These are phyloP conservation scores for Aureobasidium pullulans DNA, from an alignment of 2,329 filamentous ascomycete genomes.

Conservation along the genomic window DNA sequence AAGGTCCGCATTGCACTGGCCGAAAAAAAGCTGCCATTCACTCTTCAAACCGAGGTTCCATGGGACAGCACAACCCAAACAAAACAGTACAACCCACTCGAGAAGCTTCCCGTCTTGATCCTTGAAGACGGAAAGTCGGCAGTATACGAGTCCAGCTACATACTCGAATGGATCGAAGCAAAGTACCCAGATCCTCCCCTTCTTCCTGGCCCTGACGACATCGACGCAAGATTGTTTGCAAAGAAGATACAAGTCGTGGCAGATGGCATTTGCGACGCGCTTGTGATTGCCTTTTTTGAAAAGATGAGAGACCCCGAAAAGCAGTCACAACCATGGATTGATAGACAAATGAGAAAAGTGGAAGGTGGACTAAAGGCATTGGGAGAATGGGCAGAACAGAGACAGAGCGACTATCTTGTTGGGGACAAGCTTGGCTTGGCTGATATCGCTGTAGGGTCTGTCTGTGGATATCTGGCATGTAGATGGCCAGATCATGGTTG, in stretches of 20 bases:
- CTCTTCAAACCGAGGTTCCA: conserved; percentile 35
- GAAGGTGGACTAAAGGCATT: conserved; percentile 29
- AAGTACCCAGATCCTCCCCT: conserved; percentile 26
- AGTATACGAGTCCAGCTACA: conserved; percentile 32
- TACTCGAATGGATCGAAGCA: conserved; percentile 32
- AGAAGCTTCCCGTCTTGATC: conserved; percentile 34
- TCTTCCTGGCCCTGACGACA: conserved; percentile 18
- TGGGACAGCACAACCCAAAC: conserved; percentile 35
- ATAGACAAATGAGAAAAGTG: conserved; percentile 30
- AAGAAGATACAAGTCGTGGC: conserved; percentile 30
- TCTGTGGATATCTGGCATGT: conserved; percentile 29
- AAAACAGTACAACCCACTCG: conserved; percentile 33
- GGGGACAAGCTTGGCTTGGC: conserved; percentile 28
- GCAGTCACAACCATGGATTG: conserved; percentile 26
- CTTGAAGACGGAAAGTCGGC: conserved; percentile 23
- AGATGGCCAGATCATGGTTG: conserved; percentile 28
- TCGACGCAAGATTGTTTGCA: conserved; percentile 25
- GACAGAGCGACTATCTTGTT: conserved; percentile 24
- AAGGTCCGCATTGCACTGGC: conserved; percentile 35
- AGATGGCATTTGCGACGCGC: conserved; percentile 32
- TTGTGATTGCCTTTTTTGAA: conserved; percentile 32
- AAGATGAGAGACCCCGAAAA: conserved; percentile 23
- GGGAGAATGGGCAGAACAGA: conserved; percentile 23
- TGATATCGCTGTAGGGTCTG: conserved; percentile 29
- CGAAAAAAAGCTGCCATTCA: conserved; percentile 35